Conservation (phyloP, 169 alveolate genomes). For the Miamiensis avidus region DNA sequence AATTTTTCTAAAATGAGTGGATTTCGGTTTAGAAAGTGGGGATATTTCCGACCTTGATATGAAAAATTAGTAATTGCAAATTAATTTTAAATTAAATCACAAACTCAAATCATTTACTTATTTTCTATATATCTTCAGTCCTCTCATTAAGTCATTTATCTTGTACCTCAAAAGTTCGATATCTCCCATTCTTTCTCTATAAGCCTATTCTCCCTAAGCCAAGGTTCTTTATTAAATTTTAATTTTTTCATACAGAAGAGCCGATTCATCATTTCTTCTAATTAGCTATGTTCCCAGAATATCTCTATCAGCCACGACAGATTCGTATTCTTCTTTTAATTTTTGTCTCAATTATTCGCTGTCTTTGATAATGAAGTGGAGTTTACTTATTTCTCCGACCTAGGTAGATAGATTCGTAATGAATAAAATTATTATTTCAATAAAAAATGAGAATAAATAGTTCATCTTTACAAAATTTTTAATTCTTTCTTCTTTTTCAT, state of each 20-base stretch:
- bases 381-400: constrained; percentile 79
- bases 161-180: constrained; percentile 78
- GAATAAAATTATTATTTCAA: too few relatives aligned
- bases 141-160: constrained; percentile 77
- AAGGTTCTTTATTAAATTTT: constrained; percentile 89
- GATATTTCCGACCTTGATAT: constrained; percentile 62
- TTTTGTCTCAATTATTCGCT: constrained; percentile 86
- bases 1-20: constrained; percentile 65
- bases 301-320: constrained; percentile 88
- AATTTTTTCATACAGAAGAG: constrained; percentile 91
- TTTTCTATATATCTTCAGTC: constrained; percentile 69
- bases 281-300: constrained; percentile 90
- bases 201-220: constrained; percentile 87
- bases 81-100: too few relatives aligned
- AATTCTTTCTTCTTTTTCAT: constrained; percentile 62
- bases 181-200: constrained; percentile 83
- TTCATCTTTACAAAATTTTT: too few relatives aligned
- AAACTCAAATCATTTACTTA: too few relatives aligned
- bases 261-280: constrained; percentile 92
- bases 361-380: constrained; percentile 86
- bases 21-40: constrained; percentile 70
- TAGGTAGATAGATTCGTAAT: neutral
- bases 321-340: constrained; percentile 86
- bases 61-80: constrained; percentile 4
- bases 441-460: too few relatives aligned